Evolutionary conservation across 768 basidiomycete species (phyloP).

Genomic region (Kwoniella pini): DNA sequence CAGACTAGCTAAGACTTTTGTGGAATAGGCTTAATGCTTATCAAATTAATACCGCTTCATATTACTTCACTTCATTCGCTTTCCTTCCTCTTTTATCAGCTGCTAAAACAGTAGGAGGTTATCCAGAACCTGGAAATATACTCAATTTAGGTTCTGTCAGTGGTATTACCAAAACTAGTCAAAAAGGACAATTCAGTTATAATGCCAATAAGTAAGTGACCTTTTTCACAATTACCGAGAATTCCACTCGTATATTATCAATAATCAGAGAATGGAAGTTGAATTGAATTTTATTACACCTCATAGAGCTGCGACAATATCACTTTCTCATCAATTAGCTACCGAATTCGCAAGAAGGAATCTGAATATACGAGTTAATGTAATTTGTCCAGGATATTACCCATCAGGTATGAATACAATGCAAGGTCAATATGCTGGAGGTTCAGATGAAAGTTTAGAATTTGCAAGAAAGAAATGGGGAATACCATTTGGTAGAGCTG

Average conservation of each 20-base stretch:
- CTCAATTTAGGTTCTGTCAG: slow-evolving; percentile 59
- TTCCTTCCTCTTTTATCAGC: slow-evolving; percentile 77
- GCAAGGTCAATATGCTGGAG: slow-evolving; percentile 10
- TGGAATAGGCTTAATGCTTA: slow-evolving; percentile 38
- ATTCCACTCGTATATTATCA: too few relatives aligned
- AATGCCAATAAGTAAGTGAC: slow-evolving; percentile 58
- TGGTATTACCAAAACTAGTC: slow-evolving; percentile 57
- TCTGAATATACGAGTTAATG: slow-evolving; percentile 45
- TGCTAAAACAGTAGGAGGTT: slow-evolving; percentile 62
- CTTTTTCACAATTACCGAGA: too few relatives aligned
- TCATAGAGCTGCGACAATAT: slow-evolving; percentile 13
- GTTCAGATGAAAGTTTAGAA: background rate
- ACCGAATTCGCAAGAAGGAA: slow-evolving; percentile 45
- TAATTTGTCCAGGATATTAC: slow-evolving; percentile 48
- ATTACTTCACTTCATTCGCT: slow-evolving; percentile 75
- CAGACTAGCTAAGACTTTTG: background rate
- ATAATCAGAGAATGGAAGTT: too few relatives aligned
- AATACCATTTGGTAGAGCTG: slow-evolving; percentile 48
- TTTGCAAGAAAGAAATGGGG: slow-evolving; percentile 33
- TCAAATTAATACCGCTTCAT: slow-evolving; percentile 53
- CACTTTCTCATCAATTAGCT: slow-evolving; percentile 28
- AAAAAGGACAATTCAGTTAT: slow-evolving; percentile 59
- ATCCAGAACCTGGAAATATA: slow-evolving; percentile 54
- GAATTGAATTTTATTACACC: too few relatives aligned
- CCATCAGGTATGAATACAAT: slow-evolving; percentile 42